Base-by-base conservation (phyloP, 2,329 filamentous ascomycete genomes). In the Atkinsonella texensis region DNA sequence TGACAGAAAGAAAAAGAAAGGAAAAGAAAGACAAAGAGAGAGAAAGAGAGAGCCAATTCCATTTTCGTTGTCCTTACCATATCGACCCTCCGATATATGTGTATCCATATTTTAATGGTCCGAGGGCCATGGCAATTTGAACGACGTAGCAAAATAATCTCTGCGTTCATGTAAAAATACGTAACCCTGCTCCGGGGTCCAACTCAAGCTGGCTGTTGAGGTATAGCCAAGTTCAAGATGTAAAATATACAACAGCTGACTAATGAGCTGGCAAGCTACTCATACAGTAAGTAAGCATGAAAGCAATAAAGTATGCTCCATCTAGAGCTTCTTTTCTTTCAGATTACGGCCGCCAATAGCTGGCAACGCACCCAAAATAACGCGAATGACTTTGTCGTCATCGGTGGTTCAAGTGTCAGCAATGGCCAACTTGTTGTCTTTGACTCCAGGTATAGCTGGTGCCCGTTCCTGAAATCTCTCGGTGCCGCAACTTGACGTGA, bases 391-490 rank as follows among this genome's bases (percentile, higher is more conserved):
- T 12, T 38, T 6, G 15, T 15, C 35, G 35, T 38, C 35, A 12
- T 12, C 15, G 15, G 11, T 12, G 15, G 31, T 28, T 47, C 31
- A 48, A 32, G n/a, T 48, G 42, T 23, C 28, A 12, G 28, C 32
- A 39, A 49, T 53, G 35, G 35, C 35, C 40, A 51, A 39, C 13
- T 50, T 46, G 4, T 33, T 51, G 11, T 50, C 52, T 39, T 56
- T 58, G 28, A 31, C 40, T 40, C 49, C 51, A 20, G 53, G 51
- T 40, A 60, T 59, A 17, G 52, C 48, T 0, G 70, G 71, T 35
- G 70, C 73, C 23, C 68, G 64, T 56, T 77, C 76, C 63, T 77
- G 73, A 18, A 68, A 66, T 39, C 65, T 65, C 58, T 68, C 72
- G 52, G 61, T 56, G 8, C 57, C 48, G 15, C 57, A 50, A 23